Conservation (phyloP, 495 filamentous ascomycete genomes). For the Rusavskia elegans region DNA sequence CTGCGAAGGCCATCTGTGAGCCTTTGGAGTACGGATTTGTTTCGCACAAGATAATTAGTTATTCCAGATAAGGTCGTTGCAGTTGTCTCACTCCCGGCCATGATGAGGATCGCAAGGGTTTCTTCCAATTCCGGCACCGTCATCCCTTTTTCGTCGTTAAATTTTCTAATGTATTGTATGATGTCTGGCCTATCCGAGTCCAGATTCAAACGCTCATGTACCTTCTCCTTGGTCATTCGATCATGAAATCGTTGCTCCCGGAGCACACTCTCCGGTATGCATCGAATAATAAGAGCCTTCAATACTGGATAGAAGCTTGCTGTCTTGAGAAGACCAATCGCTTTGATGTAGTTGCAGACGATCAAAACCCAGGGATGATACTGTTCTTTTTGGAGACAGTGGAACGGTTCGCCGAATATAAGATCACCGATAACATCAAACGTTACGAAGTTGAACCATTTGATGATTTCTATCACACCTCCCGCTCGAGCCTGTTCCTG, state of each 20-base stretch:
- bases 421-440: slow-evolving; percentile 42
- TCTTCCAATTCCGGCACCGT: slow-evolving; percentile 15
- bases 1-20: slow-evolving; percentile 21
- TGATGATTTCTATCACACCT: background rate
- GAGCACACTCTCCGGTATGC: no score
- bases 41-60: slow-evolving; percentile 23
- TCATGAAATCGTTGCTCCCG: no score
- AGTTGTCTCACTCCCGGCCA: slow-evolving; percentile 30
- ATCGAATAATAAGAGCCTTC: background rate
- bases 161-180: slow-evolving; percentile 16
- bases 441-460: slow-evolving; percentile 26
- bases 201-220: no score
- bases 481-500: background rate
- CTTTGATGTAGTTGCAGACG: background rate
- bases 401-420: slow-evolving; percentile 21
- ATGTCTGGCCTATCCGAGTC: no score
- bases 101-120: slow-evolving; percentile 11
- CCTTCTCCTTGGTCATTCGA: no score
- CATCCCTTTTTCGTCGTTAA: slow-evolving; percentile 13
- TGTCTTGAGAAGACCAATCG: background rate
- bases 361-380: slow-evolving; percentile 29
- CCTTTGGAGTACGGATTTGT: slow-evolving; percentile 15
- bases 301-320: no score
- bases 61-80: slow-evolving; percentile 24
- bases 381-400: slow-evolving; percentile 12